phyloP scores from a whole-genome alignment of 129 eudicot genomes.

The Heracleum sosnowskyi region DNA sequence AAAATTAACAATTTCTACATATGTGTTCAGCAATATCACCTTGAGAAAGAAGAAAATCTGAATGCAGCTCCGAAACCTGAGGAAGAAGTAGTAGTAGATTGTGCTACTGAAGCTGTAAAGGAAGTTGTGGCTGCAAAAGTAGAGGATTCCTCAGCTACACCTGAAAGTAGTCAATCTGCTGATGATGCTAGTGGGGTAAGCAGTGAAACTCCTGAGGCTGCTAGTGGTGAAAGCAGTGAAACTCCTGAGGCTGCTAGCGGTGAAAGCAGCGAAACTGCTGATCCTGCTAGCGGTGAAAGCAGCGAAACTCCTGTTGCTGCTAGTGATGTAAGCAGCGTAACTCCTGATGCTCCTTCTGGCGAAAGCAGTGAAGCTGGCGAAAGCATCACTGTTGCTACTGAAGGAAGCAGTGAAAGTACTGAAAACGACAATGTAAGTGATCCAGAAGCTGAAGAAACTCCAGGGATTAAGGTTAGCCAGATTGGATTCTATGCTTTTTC shows the following conservation, averaged over 20 bases:
- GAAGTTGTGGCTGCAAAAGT: conserved; percentile 31
- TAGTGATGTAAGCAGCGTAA: conserved; percentile 30
- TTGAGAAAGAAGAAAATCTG: conserved; percentile 42
- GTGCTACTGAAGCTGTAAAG: conserved; percentile 24
- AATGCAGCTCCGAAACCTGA: conserved; percentile 32
- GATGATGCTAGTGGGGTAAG: conserved; percentile 29
- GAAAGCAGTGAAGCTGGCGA: conserved; percentile 27
- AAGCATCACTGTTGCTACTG: conserved; percentile 29
- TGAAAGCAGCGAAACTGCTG: conserved; percentile 48
- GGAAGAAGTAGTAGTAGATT: conserved; percentile 15
- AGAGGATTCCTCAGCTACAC: conserved; percentile 36
- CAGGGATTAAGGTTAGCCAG: conserved; percentile 63
- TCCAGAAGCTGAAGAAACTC: conserved; percentile 51
- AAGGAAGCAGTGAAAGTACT: conserved; percentile 45
- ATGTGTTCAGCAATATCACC: conserved; percentile 53
- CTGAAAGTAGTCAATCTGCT: conserved; percentile 28
- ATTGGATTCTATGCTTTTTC: conserved; percentile 5
- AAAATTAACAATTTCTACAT: background rate
- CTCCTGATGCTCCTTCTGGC: conserved; percentile 25
- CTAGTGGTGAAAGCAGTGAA: conserved; percentile 24
- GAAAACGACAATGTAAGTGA: conserved; percentile 35
- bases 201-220: conserved; percentile 46
- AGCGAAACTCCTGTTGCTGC: conserved; percentile 30
- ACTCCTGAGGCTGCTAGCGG: conserved; percentile 20
- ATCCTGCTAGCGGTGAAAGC: conserved; percentile 26